phyloP scores from a whole-genome alignment of 208 protist genomes.

The Trypanosoma boissoni region DNA sequence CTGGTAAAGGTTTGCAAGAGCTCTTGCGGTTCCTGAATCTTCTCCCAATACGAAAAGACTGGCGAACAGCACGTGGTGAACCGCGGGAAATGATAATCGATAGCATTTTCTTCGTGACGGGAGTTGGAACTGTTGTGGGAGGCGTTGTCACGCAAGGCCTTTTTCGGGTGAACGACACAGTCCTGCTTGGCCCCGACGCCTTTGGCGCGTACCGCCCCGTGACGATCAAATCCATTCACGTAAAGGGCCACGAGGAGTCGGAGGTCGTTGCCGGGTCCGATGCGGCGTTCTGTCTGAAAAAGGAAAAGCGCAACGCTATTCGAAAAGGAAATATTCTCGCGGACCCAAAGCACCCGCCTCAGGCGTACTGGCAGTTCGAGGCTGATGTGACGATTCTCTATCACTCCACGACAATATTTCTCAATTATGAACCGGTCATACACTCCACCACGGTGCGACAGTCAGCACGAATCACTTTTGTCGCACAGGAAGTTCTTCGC shows the following conservation, averaged over 20 bases:
- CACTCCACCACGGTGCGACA: slow-evolving; percentile 93
- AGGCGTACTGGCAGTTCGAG: slow-evolving; percentile 94
- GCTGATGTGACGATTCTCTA: slow-evolving; percentile 97
- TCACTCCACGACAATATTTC: slow-evolving; percentile 97
- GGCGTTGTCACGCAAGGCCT: slow-evolving; percentile 92
- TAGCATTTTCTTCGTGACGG: slow-evolving; percentile 90
- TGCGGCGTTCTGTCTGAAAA: slow-evolving; percentile 94
- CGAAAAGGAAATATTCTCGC: slow-evolving; percentile 95
- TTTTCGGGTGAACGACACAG: slow-evolving; percentile 88
- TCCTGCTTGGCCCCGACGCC: slow-evolving; percentile 94
- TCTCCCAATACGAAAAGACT: slow-evolving; percentile 89
- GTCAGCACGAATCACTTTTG: slow-evolving; percentile 80
- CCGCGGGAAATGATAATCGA: slow-evolving; percentile 91
- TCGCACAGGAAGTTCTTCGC: slow-evolving; percentile 89
- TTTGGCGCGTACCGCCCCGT: slow-evolving; percentile 87
- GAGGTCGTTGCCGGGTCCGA: slow-evolving; percentile 89
- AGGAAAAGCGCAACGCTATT: slow-evolving; percentile 90
- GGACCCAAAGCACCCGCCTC: slow-evolving; percentile 44
- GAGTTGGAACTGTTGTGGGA: slow-evolving; percentile 96
- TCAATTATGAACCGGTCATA: slow-evolving; percentile 96
- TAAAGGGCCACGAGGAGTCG: slow-evolving; percentile 85
- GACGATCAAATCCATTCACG: slow-evolving; percentile 94
- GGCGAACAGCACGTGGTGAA: slow-evolving; percentile 55
- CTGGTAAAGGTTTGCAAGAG: slow-evolving; percentile 84
- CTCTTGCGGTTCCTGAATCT: slow-evolving; percentile 92